These are phyloP conservation scores for Quambalaria eucalypti DNA, from an alignment of 1,284 basidiomycete species.

Conservation along the genomic window DNA sequence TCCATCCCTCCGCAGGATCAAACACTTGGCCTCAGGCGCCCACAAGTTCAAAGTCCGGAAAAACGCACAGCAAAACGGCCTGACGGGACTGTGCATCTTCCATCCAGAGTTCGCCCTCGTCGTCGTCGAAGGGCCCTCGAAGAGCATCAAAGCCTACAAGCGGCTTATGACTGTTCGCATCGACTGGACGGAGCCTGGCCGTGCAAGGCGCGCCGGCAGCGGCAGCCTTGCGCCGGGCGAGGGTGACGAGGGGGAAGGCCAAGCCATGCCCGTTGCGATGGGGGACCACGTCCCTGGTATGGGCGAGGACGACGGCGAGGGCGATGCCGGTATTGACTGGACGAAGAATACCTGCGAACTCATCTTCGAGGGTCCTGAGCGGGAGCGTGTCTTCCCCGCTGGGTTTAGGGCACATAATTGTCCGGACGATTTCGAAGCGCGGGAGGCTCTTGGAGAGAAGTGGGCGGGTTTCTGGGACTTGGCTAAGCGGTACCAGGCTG, in stretches of 20 bases:
- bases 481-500: slow-evolving; percentile 58
- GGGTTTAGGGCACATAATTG: slow-evolving; percentile 64
- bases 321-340: slow-evolving; percentile 51
- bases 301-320: neutral
- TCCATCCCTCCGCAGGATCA: slow-evolving; percentile 50
- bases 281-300: neutral
- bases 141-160: slow-evolving; percentile 79
- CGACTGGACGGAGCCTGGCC: slow-evolving; percentile 84
- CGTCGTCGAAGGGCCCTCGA: slow-evolving; percentile 82
- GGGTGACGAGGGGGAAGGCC: no score
- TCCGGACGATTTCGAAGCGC: slow-evolving; percentile 48
- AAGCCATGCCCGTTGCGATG: no score
- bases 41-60: slow-evolving; percentile 93
- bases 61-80: slow-evolving; percentile 81
- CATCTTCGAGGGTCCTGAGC: slow-evolving; percentile 83
- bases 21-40: slow-evolving; percentile 76
- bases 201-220: slow-evolving; percentile 54
- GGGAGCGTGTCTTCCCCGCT: slow-evolving; percentile 55
- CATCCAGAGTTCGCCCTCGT: slow-evolving; percentile 79
- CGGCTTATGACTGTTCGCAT: slow-evolving; percentile 79
- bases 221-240: slow-evolving; percentile 48
- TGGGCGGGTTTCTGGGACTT: slow-evolving; percentile 86
- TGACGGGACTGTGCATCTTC: slow-evolving; percentile 83
- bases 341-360: slow-evolving; percentile 79
- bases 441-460: slow-evolving; percentile 74